Conservation (phyloP, 257 asterid genomes). For the Ophiorrhiza pumila region DNA sequence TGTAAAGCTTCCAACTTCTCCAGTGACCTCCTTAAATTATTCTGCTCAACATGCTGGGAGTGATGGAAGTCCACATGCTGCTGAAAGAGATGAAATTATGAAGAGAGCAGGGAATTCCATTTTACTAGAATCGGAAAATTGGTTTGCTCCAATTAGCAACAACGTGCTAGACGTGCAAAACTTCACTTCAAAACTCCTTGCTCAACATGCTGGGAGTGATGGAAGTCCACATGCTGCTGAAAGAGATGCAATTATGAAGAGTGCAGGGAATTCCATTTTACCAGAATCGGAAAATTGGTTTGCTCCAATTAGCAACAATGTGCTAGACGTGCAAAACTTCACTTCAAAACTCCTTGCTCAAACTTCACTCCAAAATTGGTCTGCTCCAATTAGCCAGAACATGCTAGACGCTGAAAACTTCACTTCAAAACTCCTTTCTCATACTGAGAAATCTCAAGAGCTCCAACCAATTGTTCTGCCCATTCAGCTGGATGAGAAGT, state of each 20-base stretch:
- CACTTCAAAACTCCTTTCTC: neutral
- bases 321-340: no score
- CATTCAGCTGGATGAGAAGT: neutral
- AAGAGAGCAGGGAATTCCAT: neutral
- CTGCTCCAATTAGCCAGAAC: slow-evolving; percentile 5
- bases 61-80: neutral
- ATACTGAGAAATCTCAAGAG: neutral
- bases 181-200: no score
- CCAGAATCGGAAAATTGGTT: neutral
- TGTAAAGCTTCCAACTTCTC: neutral
- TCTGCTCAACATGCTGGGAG: neutral
- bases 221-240: no score
- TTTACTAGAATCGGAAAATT: neutral
- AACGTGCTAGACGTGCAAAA: no score
- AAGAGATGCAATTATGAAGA: neutral
- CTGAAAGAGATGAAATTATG: neutral
- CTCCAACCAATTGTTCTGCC: neutral
- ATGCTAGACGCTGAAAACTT: neutral
- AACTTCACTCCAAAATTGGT: neutral
- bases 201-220: neutral
- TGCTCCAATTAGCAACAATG: no score
- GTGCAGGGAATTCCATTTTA: neutral
- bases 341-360: no score
- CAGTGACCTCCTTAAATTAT: neutral
- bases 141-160: slow-evolving; percentile 1